phyloP scores from a whole-genome alignment of 768 basidiomycete genomes.

The Suillus occidentalis region DNA sequence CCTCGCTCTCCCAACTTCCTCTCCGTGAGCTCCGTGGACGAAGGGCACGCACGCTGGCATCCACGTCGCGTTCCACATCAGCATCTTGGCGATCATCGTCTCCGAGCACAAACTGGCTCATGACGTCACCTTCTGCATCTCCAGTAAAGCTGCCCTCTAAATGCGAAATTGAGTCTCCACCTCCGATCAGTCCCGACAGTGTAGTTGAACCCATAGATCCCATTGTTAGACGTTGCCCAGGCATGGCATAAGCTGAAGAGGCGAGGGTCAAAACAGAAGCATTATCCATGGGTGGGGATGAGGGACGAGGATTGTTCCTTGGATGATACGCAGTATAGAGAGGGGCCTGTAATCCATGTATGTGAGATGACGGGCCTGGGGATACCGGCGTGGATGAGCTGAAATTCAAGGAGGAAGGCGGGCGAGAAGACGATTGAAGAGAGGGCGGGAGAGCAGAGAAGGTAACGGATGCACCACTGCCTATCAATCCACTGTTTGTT shows the following conservation, averaged over 20 bases:
- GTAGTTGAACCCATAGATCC: constrained; percentile 44
- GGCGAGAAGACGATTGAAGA: constrained; percentile 43
- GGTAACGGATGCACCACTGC: constrained; percentile 61
- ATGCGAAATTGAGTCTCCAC: constrained; percentile 67
- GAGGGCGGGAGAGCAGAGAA: constrained; percentile 69
- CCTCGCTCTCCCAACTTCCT: constrained; percentile 91
- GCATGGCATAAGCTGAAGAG: constrained; percentile 84
- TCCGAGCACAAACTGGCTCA: constrained; percentile 64
- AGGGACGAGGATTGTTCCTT: constrained; percentile 92
- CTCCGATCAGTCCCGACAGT: constrained; percentile 51
- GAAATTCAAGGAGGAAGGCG: constrained; percentile 36
- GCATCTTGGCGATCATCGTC: constrained; percentile 63
- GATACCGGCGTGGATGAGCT: constrained; percentile 31
- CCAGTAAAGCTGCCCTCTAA: constrained; percentile 59
- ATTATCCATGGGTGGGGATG: constrained; percentile 87
- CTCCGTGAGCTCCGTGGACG: constrained; percentile 82
- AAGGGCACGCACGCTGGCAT: constrained; percentile 89
- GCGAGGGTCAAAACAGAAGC: constrained; percentile 92
- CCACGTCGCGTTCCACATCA: constrained; percentile 60
- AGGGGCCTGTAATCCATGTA: constrained; percentile 66
- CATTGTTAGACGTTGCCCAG: constrained; percentile 51
- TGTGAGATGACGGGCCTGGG: constrained; percentile 22
- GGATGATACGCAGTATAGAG: constrained; percentile 92
- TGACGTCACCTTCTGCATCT: constrained; percentile 58
- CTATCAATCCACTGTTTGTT: constrained; percentile 44